These are phyloP conservation scores for Globisporangium recalcitrans DNA, from an alignment of 352 stramenopile genomes.

Conservation along the genomic window DNA sequence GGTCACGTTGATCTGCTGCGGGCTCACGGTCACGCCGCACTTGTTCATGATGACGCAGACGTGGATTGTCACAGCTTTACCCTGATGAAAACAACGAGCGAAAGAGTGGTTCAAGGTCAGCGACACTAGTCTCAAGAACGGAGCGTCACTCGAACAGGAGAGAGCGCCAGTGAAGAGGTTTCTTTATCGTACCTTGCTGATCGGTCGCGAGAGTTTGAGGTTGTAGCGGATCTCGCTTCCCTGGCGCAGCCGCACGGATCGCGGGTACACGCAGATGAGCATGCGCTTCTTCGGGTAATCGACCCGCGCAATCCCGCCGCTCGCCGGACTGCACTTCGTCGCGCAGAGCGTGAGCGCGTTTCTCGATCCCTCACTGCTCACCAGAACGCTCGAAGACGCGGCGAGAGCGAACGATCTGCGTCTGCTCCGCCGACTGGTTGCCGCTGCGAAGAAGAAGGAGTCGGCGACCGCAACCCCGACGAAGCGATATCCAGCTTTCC, in stretches of 20 bases:
- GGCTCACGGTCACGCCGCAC: conserved; percentile 40
- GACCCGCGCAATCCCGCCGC: background rate
- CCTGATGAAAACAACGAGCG: conserved; percentile 12
- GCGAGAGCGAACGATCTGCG: background rate
- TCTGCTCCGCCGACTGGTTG: background rate
- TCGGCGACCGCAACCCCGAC: background rate
- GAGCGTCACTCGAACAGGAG: background rate
- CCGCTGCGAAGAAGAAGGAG: background rate
- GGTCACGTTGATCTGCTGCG: conserved; percentile 46
- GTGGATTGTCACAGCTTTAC: conserved; percentile 55
- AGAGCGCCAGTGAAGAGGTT: background rate
- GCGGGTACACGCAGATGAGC: conserved; percentile 47
- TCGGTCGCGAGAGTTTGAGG: conserved; percentile 44
- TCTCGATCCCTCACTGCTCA: background rate
- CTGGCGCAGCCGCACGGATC: conserved; percentile 58
- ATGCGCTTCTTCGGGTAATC: conserved; percentile 30
- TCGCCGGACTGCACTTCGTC: background rate
- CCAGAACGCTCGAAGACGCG: background rate
- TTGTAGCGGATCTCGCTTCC: conserved; percentile 60
- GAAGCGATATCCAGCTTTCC: background rate
- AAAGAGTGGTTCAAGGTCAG: background rate
- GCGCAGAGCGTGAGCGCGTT: background rate
- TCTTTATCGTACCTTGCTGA: conserved; percentile 31
- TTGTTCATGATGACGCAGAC: conserved; percentile 64
- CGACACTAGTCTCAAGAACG: background rate